Percentiles rank a stretch among this genome's conserved stretches.
These are phyloP conservation scores for Penicillium steckii DNA, from an alignment of 495 filamentous ascomycete species.

Conservation along the genomic window DNA sequence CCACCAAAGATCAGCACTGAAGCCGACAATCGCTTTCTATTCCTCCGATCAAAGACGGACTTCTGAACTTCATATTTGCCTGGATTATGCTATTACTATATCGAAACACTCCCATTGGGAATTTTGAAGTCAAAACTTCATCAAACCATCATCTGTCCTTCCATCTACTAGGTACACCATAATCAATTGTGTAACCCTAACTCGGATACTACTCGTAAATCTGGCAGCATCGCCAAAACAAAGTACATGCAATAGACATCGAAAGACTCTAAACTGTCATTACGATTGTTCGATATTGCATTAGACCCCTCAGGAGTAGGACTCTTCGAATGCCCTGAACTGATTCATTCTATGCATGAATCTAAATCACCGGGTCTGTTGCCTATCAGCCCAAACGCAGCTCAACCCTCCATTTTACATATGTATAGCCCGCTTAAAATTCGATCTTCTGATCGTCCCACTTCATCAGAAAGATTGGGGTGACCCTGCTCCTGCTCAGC, in stretches of 20 bases:
- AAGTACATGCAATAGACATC: too few species aligned
- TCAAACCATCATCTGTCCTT: background rate
- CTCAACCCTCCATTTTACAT: background rate
- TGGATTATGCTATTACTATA: background rate
- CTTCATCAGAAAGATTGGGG: background rate
- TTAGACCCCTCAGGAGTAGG: background rate
- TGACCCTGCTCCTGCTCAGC: background rate
- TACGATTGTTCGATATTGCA: background rate
- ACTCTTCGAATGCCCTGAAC: background rate
- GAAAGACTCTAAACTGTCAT: too few species aligned
- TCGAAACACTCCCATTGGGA: background rate
- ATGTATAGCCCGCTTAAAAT: background rate
- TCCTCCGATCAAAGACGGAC: background rate
- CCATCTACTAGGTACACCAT: background rate
- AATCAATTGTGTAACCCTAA: background rate
- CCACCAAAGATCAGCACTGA: background rate
- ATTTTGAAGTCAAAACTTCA: background rate
- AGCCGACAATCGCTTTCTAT: background rate
- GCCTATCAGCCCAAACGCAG: background rate
- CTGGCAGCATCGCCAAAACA: background rate
- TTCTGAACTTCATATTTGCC: too few species aligned
- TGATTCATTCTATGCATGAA: background rate
- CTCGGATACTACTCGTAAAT: background rate
- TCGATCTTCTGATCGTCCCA: background rate
- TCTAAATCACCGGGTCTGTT: background rate